Percentiles rank a stretch among this genome's conserved stretches.
Evolutionary conservation across 805 yeast genomes (phyloP).

Genomic region (Henningerozyma blattae): DNA sequence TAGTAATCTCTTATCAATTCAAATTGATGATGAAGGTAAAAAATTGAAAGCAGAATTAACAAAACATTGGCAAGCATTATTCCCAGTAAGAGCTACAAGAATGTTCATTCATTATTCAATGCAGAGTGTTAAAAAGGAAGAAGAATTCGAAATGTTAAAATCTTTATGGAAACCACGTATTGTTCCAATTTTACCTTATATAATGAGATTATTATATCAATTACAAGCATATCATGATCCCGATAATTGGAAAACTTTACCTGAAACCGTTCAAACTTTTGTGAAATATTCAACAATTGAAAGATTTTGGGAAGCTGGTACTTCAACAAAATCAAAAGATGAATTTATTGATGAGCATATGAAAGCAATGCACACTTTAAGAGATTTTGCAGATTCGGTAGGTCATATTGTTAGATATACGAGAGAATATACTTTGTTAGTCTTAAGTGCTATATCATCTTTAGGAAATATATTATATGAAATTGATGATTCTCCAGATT

Average conservation of each 20-base stretch:
- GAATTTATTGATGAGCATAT: constrained; percentile 90
- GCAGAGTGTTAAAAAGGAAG: constrained; percentile 73
- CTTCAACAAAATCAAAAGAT: constrained; percentile 85
- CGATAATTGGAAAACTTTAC: constrained; percentile 77
- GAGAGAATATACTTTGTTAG: constrained; percentile 85
- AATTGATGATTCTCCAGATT: constrained; percentile 65
- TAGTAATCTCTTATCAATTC: constrained; percentile 62
- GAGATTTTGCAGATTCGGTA: constrained; percentile 96
- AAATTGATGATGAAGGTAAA: constrained; percentile 85
- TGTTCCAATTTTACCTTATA: constrained; percentile 83
- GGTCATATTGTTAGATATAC: constrained; percentile 95
- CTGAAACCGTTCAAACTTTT: constrained; percentile 82
- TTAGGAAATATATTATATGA: constrained; percentile 82
- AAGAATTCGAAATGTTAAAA: constrained; percentile 55
- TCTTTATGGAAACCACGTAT: constrained; percentile 88
- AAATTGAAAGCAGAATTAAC: constrained; percentile 64
- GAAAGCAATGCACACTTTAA: constrained; percentile 81
- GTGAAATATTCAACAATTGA: constrained; percentile 84
- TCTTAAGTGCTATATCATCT: constrained; percentile 81
- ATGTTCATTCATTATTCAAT: constrained; percentile 91
- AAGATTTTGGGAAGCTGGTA: constrained; percentile 98
- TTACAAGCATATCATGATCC: constrained; percentile 94
- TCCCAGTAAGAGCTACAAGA: constrained; percentile 93
- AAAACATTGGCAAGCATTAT: constrained; percentile 85
- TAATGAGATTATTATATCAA: constrained; percentile 75